Evolutionary conservation across 495 filamentous ascomycete genomes (phyloP).

Genomic region (Aspergillus kassunensis): DNA sequence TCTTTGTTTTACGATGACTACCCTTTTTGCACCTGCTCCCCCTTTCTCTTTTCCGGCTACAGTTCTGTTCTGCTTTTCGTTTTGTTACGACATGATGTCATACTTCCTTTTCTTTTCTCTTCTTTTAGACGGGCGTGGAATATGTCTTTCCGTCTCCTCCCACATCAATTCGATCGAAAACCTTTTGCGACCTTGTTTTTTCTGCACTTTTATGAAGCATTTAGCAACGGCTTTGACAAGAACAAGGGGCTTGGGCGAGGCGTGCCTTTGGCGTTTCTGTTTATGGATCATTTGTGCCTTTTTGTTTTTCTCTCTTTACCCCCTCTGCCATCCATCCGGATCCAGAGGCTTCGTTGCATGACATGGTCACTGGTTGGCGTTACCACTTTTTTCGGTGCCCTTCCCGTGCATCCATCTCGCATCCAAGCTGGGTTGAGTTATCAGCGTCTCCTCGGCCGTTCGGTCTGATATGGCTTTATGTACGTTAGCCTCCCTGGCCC

Average conservation of each 20-base stretch:
- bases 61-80: constrained; percentile 16
- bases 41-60: constrained; percentile 10
- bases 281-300: constrained; percentile 18
- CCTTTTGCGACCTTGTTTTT: constrained; percentile 30
- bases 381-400: constrained; percentile 22
- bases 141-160: constrained; percentile 24
- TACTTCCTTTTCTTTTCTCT: constrained; percentile 20
- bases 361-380: constrained; percentile 33
- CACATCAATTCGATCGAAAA: constrained; percentile 25
- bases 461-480: constrained; percentile 68
- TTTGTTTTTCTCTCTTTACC: constrained; percentile 20
- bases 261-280: constrained; percentile 36
- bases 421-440: constrained; percentile 35
- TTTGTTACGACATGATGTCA: constrained; percentile 37
- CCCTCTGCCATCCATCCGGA: constrained; percentile 17
- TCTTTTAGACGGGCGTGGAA: constrained; percentile 25
- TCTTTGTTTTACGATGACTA: constrained; percentile 18
- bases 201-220: constrained; percentile 30
- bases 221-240: constrained; percentile 32
- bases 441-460: constrained; percentile 50
- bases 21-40: constrained; percentile 19
- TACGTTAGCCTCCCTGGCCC: constrained; percentile 71
- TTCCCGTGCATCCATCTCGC: constrained; percentile 33
- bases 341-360: constrained; percentile 33
- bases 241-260: constrained; percentile 27